Conservation (phyloP, 2,329 filamentous ascomycete genomes). For the Fusarium sp. region DNA sequence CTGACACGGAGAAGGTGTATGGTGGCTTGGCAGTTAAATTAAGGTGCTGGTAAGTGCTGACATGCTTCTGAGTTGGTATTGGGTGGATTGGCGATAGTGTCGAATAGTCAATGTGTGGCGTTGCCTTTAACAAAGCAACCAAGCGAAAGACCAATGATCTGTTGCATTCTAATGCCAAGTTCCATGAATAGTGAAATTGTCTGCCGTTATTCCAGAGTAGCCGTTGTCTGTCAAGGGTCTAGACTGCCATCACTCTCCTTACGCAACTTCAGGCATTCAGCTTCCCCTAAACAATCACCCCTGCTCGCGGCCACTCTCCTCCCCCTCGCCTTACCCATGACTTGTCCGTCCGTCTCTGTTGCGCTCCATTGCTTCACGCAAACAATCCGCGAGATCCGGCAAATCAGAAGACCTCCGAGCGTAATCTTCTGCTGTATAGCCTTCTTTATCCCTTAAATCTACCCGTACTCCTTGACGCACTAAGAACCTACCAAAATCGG, state of each 20-base stretch:
- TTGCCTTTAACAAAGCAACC: background rate
- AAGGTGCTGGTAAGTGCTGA: background rate
- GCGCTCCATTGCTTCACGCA: background rate
- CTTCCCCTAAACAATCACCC: background rate
- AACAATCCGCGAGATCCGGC: background rate
- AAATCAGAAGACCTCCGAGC: background rate
- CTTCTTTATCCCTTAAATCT: background rate
- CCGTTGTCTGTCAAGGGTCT: background rate
- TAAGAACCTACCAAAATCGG: background rate
- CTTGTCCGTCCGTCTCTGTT: background rate
- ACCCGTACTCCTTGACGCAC: background rate
- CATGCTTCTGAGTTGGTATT: background rate
- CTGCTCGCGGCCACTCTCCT: background rate
- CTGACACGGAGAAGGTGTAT: background rate
- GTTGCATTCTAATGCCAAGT: background rate
- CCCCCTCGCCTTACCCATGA: too few species aligned
- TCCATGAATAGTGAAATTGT: background rate
- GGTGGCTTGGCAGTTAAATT: background rate
- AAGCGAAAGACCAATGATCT: background rate
- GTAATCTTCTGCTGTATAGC: background rate
- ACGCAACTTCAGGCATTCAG: background rate
- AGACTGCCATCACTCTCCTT: background rate
- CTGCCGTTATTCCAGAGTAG: background rate
- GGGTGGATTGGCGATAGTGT: background rate
- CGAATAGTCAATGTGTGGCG: background rate